Base-by-base conservation (phyloP, 202 grass and related monocot species). In the Brachypodium distachyon region DNA sequence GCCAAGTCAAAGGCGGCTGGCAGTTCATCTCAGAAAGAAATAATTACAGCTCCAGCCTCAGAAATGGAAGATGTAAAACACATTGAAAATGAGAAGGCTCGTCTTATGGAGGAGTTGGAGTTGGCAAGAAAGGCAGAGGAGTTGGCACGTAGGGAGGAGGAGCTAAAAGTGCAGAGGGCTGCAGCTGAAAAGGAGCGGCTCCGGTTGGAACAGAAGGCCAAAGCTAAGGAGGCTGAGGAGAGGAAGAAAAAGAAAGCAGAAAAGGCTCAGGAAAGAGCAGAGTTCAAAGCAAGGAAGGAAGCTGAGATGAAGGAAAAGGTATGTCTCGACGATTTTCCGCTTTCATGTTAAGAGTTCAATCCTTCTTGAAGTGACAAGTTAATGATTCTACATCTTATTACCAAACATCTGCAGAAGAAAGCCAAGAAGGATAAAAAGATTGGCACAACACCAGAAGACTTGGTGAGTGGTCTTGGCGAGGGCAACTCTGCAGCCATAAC, bases 171-270 rank as follows among this genome's bases (percentile, higher is more conserved):
- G 55, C 74, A 90, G 54, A 96, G 80, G 60, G 87, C 71, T 78
- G 92, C 85, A 81, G 85, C 85, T 59, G 81, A 91, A 75, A 99
- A 91, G 61, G 92, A 93, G 60, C 61, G 28, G 44, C 69, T 83
- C 18, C 70, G 87, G 32, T 48, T 85, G 87, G 96, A 99, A 66
- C 92, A 99, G 28, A 99, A 84, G 68, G 83, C 78, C 23, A 96
- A 96, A 88, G 96, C 96, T 77, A 99, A 93, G 72, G 89, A 95
- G 46, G 96, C 96, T 42, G 96, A 89, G 56, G 96, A 96, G 84
- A 86, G 92, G 73, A 99, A 99, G 85, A 99, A 67, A 46, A 53
- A 67, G 66, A 90, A 95, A 81, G 74, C 78, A 25, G 89, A 96
- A 43, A 99, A 87, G 71, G 87, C 86, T 18, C 83, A 82, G 61